phyloP scores from a whole-genome alignment of 441 rosid genomes.

The Populus hybrid region DNA sequence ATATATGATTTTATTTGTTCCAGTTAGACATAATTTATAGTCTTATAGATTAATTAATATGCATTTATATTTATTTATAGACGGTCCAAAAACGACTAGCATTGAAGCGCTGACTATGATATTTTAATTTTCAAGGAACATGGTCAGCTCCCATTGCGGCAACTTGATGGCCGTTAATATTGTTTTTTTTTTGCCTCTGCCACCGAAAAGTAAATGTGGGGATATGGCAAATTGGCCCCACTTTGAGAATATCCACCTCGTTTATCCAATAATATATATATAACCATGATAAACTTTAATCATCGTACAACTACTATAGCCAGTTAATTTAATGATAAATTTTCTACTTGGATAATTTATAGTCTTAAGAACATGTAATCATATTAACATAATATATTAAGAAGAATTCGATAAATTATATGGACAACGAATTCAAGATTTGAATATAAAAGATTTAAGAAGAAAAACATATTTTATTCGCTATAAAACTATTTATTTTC shows the following conservation, averaged over 20 bases:
- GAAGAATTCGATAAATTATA: too few relatives aligned
- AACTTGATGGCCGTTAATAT: too few relatives aligned
- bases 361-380: too few relatives aligned
- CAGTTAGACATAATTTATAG: background rate
- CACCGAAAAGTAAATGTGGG: background rate
- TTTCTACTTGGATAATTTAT: too few relatives aligned
- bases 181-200: too few relatives aligned
- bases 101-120: slow-evolving; percentile 17
- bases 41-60: background rate
- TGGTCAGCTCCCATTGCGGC: slow-evolving; percentile 8
- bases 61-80: background rate
- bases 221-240: background rate
- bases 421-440: background rate
- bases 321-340: too few relatives aligned
- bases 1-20: too few relatives aligned
- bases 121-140: background rate
- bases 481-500: too few relatives aligned
- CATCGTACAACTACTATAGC: too few relatives aligned
- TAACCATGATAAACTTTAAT: too few relatives aligned
- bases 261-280: too few relatives aligned
- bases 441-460: background rate
- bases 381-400: too few relatives aligned
- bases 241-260: background rate
- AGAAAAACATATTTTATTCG: background rate
- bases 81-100: background rate